These are phyloP conservation scores for Orbilia ellipsospora DNA, from an alignment of 2,329 filamentous ascomycete species.

Conservation along the genomic window DNA sequence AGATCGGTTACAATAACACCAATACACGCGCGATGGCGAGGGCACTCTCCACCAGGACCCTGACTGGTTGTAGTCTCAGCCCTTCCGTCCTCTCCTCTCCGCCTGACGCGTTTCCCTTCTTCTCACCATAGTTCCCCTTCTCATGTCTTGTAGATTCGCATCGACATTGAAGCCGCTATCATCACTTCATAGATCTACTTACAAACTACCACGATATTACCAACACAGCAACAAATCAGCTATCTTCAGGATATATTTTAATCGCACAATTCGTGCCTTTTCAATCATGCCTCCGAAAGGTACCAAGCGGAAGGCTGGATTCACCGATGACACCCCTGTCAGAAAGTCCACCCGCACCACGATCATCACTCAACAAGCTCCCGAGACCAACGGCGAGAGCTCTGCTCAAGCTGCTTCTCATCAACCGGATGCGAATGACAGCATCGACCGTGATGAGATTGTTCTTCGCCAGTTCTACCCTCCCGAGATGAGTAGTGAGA, in stretches of 20 bases:
- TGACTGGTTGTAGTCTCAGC: not conserved
- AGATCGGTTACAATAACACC: not conserved
- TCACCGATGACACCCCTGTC: constrained; percentile 12
- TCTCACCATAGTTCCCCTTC: not conserved
- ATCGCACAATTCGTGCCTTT: constrained; percentile 4
- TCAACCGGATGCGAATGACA: not conserved
- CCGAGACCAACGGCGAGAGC: constrained; percentile 9
- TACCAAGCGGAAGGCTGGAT: constrained; percentile 38
- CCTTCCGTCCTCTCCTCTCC: not conserved
- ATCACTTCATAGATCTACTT: not conserved
- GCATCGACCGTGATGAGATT: constrained; percentile 67
- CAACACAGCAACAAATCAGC: not conserved
- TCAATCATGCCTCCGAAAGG: constrained; percentile 43
- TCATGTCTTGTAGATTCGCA: not conserved
- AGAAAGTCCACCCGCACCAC: constrained; percentile 19
- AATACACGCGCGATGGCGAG: not conserved
- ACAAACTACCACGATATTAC: not conserved
- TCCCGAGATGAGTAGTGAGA: constrained; percentile 82
- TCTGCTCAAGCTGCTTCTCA: not conserved
- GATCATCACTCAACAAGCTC: not conserved
- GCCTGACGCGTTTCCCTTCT: not conserved
- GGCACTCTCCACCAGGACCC: not conserved
- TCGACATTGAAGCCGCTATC: not conserved
- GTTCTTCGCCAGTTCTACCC: constrained; percentile 83
- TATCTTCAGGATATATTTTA: not conserved